phyloP scores from a whole-genome alignment of 2,329 filamentous ascomycete species.

The Aplosporella prunicola region DNA sequence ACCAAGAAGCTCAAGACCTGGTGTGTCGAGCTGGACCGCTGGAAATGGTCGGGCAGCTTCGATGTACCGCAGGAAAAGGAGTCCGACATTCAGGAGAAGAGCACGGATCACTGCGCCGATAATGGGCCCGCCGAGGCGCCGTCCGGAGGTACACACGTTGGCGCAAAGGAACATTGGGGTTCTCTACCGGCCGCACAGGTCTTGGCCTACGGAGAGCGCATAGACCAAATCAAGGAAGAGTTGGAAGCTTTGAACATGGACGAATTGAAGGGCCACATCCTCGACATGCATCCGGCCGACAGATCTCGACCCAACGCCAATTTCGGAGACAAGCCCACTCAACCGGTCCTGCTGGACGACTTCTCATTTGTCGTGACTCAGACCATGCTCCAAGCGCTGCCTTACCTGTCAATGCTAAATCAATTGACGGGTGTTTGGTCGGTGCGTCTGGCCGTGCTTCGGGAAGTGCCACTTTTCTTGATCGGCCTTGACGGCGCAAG shows the following conservation, averaged over 20 bases:
- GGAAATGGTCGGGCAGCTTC: slow-evolving; percentile 48
- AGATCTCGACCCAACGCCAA: slow-evolving; percentile 36
- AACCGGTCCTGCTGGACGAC: slow-evolving; percentile 70
- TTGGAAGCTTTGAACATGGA: slow-evolving; percentile 67
- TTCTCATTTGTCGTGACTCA: slow-evolving; percentile 84
- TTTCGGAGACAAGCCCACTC: slow-evolving; percentile 22
- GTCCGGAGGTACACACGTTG: background rate
- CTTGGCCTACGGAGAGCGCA: slow-evolving; percentile 57
- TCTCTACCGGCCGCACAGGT: slow-evolving; percentile 59
- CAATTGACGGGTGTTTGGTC: slow-evolving; percentile 70
- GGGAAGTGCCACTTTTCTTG: slow-evolving; percentile 61
- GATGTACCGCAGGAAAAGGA: slow-evolving; percentile 24
- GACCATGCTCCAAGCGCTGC: slow-evolving; percentile 80
- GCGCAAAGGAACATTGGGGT: slow-evolving; percentile 52
- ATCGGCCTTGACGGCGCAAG: slow-evolving; percentile 54
- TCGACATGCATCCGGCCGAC: slow-evolving; percentile 60
- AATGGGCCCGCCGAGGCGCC: slow-evolving; percentile 6
- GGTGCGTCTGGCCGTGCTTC: slow-evolving; percentile 63
- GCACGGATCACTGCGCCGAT: slow-evolving; percentile 11
- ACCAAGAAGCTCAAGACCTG: slow-evolving; percentile 64
- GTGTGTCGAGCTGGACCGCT: slow-evolving; percentile 60
- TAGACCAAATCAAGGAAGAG: slow-evolving; percentile 62
- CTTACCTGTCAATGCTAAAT: slow-evolving; percentile 65
- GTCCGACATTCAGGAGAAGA: slow-evolving; percentile 14
- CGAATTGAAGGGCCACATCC: slow-evolving; percentile 79